A percentile compares a stretch with the other conserved stretches of the same genome.
Evolutionary conservation across 2,329 filamentous ascomycete species (phyloP).

Genomic region (Neonectria coccinea): DNA sequence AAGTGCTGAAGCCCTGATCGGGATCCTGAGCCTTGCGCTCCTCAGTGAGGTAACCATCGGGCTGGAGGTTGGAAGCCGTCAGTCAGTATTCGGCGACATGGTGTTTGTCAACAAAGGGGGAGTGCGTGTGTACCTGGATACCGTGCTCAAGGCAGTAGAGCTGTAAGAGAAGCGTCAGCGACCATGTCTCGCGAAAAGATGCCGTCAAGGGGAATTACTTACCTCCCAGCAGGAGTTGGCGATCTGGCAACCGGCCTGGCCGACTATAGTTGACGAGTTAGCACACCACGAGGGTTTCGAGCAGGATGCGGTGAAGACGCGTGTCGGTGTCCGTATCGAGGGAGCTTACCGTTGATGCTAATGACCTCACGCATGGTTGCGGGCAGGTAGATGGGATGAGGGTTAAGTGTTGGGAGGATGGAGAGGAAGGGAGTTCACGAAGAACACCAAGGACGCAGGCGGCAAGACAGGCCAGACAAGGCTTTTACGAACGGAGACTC

Average conservation of each 20-base stretch:
- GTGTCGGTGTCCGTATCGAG: slow-evolving; percentile 47
- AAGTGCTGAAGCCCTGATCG: slow-evolving; percentile 99
- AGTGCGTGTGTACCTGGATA: slow-evolving; percentile 81
- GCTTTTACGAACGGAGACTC: slow-evolving; percentile 46
- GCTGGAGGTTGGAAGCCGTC: slow-evolving; percentile 64
- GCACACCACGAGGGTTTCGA: slow-evolving; percentile 47
- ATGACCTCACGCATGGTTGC: slow-evolving; percentile 98
- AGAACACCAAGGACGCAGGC: slow-evolving; percentile 38
- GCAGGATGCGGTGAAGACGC: slow-evolving; percentile 57
- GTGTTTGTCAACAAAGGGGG: slow-evolving; percentile 39
- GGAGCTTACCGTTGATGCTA: slow-evolving; percentile 91
- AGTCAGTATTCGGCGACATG: slow-evolving; percentile 32
- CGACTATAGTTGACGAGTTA: slow-evolving; percentile 78
- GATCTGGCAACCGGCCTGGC: slow-evolving; percentile 99
- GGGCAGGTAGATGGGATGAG: slow-evolving; percentile 43
- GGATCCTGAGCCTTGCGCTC: slow-evolving; percentile 94
- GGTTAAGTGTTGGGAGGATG: slow-evolving; percentile 43
- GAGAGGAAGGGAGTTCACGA: slow-evolving; percentile 47
- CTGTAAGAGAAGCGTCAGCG: slow-evolving; percentile 62
- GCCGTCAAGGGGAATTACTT: slow-evolving; percentile 58
- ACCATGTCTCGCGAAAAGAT: slow-evolving; percentile 23
- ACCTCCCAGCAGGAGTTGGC: slow-evolving; percentile 99
- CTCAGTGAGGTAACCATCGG: slow-evolving; percentile 98
- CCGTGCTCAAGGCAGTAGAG: slow-evolving; percentile 99
- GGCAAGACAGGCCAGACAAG: slow-evolving; percentile 44